Percentiles rank a stretch among this genome's conserved stretches.
Conservation (phyloP, 352 stramenopile genomes). For the Peronospora tabacina region DNA sequence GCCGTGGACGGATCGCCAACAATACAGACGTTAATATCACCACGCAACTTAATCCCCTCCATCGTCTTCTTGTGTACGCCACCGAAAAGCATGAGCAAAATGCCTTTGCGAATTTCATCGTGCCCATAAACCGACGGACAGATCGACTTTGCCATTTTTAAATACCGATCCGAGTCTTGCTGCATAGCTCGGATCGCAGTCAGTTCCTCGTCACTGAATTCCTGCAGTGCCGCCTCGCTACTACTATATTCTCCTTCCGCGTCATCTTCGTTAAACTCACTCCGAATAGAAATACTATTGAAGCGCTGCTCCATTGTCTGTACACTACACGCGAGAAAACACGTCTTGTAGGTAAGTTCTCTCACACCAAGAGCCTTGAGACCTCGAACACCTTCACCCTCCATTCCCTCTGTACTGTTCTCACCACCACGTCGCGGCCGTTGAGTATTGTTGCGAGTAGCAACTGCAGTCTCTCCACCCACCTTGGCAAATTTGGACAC, state of each 20-base stretch:
- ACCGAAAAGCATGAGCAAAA: constrained; percentile 97
- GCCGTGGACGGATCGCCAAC: constrained; percentile 97
- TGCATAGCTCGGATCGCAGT: constrained; percentile 90
- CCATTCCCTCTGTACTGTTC: constrained; percentile 71
- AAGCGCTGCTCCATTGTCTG: constrained; percentile 87
- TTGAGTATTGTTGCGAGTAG: constrained; percentile 31
- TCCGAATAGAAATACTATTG: constrained; percentile 82
- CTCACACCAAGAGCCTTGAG: constrained; percentile 93
- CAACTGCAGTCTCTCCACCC: constrained; percentile 61
- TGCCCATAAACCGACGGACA: constrained; percentile 97
- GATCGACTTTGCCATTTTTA: constrained; percentile 93
- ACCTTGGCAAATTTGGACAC: constrained; percentile 84
- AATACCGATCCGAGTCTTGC: constrained; percentile 83
- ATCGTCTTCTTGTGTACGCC: constrained; percentile 96
- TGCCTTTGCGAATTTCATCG: constrained; percentile 88
- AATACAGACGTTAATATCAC: constrained; percentile 99
- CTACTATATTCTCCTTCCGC: constrained; percentile 26
- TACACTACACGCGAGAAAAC: constrained; percentile 94
- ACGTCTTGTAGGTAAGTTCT: constrained; percentile 97
- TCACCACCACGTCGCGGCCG: constrained; percentile 38
- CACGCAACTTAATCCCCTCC: constrained; percentile 96
- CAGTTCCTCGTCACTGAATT: constrained; percentile 91
- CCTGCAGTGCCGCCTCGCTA: constrained; percentile 26
- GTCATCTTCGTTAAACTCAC: constrained; percentile 54
- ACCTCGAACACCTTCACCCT: constrained; percentile 89